phyloP scores from a whole-genome alignment of 495 filamentous ascomycete genomes.

The Bryoglossum gracile region DNA sequence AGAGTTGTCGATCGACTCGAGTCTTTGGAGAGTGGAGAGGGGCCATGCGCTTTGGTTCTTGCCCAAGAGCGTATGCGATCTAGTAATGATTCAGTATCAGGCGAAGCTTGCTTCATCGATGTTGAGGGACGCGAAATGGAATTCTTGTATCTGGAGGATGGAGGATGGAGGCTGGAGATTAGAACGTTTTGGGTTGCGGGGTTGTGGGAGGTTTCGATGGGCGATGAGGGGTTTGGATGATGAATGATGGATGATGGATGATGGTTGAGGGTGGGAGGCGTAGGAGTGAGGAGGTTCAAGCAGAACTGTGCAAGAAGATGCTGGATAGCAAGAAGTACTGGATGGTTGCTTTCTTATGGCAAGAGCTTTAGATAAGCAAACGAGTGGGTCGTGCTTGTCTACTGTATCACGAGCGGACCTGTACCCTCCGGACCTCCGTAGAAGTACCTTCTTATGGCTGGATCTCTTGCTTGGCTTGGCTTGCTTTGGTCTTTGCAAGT shows the following conservation, averaged over 20 bases:
- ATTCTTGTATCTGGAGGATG: conserved; percentile 2
- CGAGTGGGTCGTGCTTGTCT: too few species aligned
- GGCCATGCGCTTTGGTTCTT: conserved; percentile 47
- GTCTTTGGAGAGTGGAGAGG: conserved; percentile 30
- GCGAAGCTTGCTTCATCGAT: conserved; percentile 61
- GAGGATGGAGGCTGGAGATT: not conserved
- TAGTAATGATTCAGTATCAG: conserved; percentile 39
- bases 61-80: conserved; percentile 53
- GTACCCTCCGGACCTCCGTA: too few species aligned
- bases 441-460: too few species aligned
- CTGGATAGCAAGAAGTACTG: not conserved
- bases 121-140: conserved; percentile 14
- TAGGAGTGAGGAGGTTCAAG: not conserved
- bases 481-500: too few species aligned
- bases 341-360: too few species aligned
- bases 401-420: too few species aligned
- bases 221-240: not conserved
- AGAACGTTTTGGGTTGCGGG: not conserved
- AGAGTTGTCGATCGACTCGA: conserved; percentile 29
- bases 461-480: too few species aligned
- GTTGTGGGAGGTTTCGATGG: not conserved
- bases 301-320: not conserved
- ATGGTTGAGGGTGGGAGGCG: not conserved
- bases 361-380: too few species aligned
- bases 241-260: not conserved